Evolutionary conservation across 208 protist species (phyloP), one percentile per base, ranked within the genome.

Genomic region (Trypanosoma melophagium): DNA sequence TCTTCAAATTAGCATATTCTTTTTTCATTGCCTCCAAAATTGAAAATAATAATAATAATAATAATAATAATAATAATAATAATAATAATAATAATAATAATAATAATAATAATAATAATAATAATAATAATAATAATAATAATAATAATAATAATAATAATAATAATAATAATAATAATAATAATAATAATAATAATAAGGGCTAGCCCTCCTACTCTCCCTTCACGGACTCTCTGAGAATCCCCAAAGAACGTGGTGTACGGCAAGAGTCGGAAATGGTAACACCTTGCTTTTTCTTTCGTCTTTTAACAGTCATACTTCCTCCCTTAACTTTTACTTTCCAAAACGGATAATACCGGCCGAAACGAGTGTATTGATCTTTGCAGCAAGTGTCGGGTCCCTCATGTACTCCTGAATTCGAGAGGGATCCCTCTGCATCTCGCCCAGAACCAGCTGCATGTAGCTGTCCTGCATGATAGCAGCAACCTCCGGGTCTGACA

Each of bases 301-400:
- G 14, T 16, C 17, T n/a, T 41, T 45, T 60, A 51, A 17, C 22
- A 5, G 28, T 35, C 28, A 5, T 35, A 35, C 28, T 35, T 35
- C 1, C 3, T 35, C 28, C 28, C 28, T 35, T 35, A 35, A 35
- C 19, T 31, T 47, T 54, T 76, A 19, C 35, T 71, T 60, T 12
- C 91, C 93, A 69, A 97, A 86, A 21, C 87, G 91, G 79, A 99
- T 97, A 69, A 99, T 95, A 62, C 97, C 97, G 51, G 95, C 96
- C 3, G 89, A 90, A 59, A 98, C 85, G n/a, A 99, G 92, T 68
- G 98, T 99, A 64, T 98, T 87, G 67, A 99, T 97, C 83, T 98
- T 98, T 8, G 51, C 73, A 4, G 86, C 64, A 65, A 99, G 90
- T 28, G 60, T 69, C 0, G 96, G 96, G 60, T 98, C 94, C 35